Base-by-base conservation (phyloP, 169 alveolate genomes). In the Fabrea salina region DNA sequence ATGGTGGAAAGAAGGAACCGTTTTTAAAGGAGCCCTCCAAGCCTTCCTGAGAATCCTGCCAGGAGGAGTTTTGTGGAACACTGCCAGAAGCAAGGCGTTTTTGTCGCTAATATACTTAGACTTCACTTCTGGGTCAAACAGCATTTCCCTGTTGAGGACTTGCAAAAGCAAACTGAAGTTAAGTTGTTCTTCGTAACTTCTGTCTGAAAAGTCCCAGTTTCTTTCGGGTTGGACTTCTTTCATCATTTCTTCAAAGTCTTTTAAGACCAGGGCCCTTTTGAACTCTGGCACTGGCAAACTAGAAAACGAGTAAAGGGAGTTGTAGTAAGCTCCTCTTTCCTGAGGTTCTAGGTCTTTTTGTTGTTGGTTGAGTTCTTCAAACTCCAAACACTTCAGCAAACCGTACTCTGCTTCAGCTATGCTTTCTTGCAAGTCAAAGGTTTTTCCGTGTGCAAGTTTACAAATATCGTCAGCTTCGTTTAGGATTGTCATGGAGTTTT, bases 11-110 rank as follows among this genome's bases (percentile, higher is more conserved):
- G 83, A 87, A 7, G 93, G 93, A 33, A 87, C 49, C 0, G 75
- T 85, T 68, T 74, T 82, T 79, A 82, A 80, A 16, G 75, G 82
- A 11, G 89, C 76, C 11, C 82, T 81, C 92, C 93, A 87, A 53
- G 83, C 74, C 49, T 81, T 85, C 59, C 92, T 82, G 11, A 84
- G 43, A 11, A 86, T 54, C 57, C 92, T 81, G 16, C 92, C 95
- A 37, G 92, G 90, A 16, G 95, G 95, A 59, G 83, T 83, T 71
- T 85, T 85, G 54, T 44, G 83, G 53, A 61, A 87, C 40, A 87
- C 39, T 5, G 76, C 71, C 4, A 90, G 59, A 40, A 85, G 71
- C 1, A 87, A 74, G 43, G 89, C 85, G 74, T 90, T 93, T 39
- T 83, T 92, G 41, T 61, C 70, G 4, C 78, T 49, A 40, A 74